Evolutionary conservation across 176 grass and related monocot species (phyloP).

Genomic region (Zea luxurians): DNA sequence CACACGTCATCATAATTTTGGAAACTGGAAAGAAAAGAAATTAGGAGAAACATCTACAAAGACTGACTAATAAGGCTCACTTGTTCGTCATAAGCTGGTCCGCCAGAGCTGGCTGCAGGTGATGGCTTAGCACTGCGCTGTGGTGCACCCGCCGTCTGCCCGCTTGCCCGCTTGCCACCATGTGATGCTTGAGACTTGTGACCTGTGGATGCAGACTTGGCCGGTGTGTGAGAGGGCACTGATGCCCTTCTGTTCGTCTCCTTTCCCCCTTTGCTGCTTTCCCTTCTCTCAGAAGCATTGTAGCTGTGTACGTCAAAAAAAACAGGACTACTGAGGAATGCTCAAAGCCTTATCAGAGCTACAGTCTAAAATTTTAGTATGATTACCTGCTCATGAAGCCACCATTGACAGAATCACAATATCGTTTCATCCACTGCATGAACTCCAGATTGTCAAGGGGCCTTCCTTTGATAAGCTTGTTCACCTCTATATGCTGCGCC

Average conservation of each 20-base stretch:
- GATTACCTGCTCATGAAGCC: conserved; percentile 59
- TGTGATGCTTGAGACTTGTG: conserved; percentile 58
- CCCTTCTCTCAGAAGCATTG: conserved; percentile 80
- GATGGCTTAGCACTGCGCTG: conserved; percentile 49
- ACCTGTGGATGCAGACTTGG: conserved; percentile 51
- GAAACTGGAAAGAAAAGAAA: background rate
- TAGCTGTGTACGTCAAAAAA: conserved; percentile 43
- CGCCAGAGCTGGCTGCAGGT: conserved; percentile 36
- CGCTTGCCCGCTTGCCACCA: conserved; percentile 43
- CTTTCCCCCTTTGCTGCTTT: conserved; percentile 82
- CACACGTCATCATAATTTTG: background rate
- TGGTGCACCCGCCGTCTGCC: conserved; percentile 42
- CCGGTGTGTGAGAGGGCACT: conserved; percentile 46
- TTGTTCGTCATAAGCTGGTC: conserved; percentile 71
- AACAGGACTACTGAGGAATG: background rate
- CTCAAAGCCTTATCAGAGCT: background rate
- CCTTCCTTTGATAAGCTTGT: conserved; percentile 84
- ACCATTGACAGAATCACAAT: conserved; percentile 76
- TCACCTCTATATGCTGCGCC: conserved; percentile 84
- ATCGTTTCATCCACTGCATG: conserved; percentile 97
- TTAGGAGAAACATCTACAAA: background rate
- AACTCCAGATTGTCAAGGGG: conserved; percentile 95
- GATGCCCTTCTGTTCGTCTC: conserved; percentile 83
- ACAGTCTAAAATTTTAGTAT: background rate
- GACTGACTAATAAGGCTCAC: conserved; percentile 21